Evolutionary conservation across 2,329 filamentous ascomycete species (phyloP).

Genomic region (Fusarium continuum): DNA sequence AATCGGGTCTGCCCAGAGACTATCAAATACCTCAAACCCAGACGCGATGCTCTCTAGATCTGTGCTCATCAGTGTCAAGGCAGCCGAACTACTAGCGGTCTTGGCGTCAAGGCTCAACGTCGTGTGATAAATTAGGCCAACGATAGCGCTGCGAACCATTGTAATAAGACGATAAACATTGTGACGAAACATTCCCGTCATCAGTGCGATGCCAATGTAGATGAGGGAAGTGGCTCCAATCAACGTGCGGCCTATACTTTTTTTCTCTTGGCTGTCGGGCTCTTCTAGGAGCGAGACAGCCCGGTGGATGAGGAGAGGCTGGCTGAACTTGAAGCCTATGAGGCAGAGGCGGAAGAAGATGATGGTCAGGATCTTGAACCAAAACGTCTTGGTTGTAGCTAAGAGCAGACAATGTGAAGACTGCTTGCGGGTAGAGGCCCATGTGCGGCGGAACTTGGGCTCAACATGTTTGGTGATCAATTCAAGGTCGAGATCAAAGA

Average conservation of each 20-base stretch:
- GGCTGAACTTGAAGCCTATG: slow-evolving; percentile 48
- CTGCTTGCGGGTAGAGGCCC: slow-evolving; percentile 3
- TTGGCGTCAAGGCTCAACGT: background rate
- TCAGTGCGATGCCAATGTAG: slow-evolving; percentile 46
- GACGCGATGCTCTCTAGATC: slow-evolving; percentile 51
- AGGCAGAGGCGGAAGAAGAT: slow-evolving; percentile 7
- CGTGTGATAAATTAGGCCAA: background rate
- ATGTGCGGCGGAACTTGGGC: slow-evolving; percentile 1
- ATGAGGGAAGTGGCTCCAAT: slow-evolving; percentile 52
- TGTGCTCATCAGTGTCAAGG: slow-evolving; percentile 56
- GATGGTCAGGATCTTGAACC: background rate
- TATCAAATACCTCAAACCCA: slow-evolving; percentile 27
- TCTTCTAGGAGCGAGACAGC: slow-evolving; percentile 44
- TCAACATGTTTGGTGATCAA: background rate
- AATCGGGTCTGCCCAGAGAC: slow-evolving; percentile 48
- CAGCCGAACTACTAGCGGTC: slow-evolving; percentile 35
- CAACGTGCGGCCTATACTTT: slow-evolving; percentile 45
- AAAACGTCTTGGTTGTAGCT: background rate
- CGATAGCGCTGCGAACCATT: background rate
- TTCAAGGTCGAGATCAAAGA: slow-evolving; percentile 8
- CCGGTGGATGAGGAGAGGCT: slow-evolving; percentile 52
- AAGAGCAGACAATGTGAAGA: background rate
- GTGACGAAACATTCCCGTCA: background rate
- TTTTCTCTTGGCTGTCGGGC: slow-evolving; percentile 8
- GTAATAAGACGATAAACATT: background rate